Evolutionary conservation across 106 monocot genomes (phyloP).

Genomic region (Ottelia alismoides): DNA sequence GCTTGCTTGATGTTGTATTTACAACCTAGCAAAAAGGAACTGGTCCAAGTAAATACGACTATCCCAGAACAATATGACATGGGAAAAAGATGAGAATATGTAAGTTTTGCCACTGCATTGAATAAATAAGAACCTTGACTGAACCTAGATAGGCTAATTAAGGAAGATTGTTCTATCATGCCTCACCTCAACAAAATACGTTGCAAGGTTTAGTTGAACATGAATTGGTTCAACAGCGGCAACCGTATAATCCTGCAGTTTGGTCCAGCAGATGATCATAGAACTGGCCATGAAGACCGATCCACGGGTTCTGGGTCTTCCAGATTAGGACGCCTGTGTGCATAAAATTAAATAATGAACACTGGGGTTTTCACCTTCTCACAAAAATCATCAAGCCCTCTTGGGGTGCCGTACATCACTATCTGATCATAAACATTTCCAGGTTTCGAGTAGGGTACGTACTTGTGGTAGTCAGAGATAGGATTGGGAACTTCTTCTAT

Average conservation of each 20-base stretch:
- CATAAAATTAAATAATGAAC: slow-evolving; percentile 20
- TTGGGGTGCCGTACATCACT: slow-evolving; percentile 58
- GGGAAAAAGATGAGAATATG: too few species aligned
- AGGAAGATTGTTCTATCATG: too few species aligned
- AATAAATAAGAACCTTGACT: too few species aligned
- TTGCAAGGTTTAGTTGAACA: slow-evolving; percentile 81
- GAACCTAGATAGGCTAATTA: too few species aligned
- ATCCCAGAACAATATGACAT: too few species aligned
- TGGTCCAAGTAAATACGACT: too few species aligned
- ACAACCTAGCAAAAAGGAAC: too few species aligned
- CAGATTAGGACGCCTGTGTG: slow-evolving; percentile 91
- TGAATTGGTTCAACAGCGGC: slow-evolving; percentile 92
- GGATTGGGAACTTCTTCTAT: slow-evolving; percentile 85
- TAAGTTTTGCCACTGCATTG: too few species aligned
- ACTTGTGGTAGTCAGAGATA: slow-evolving; percentile 95
- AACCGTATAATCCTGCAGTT: slow-evolving; percentile 95
- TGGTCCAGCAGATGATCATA: slow-evolving; percentile 98
- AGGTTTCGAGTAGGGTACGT: slow-evolving; percentile 86
- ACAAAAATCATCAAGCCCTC: slow-evolving; percentile 87
- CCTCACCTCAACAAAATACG: slow-evolving; percentile 83
- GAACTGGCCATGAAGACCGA: slow-evolving; percentile 92
- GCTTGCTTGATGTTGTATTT: slow-evolving; percentile 64
- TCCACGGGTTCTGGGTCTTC: slow-evolving; percentile 99
- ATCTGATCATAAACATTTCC: slow-evolving; percentile 95
- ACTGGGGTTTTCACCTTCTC: slow-evolving; percentile 43